Conservation (phyloP, 495 filamentous ascomycete genomes). For the Neurospora terricola region DNA sequence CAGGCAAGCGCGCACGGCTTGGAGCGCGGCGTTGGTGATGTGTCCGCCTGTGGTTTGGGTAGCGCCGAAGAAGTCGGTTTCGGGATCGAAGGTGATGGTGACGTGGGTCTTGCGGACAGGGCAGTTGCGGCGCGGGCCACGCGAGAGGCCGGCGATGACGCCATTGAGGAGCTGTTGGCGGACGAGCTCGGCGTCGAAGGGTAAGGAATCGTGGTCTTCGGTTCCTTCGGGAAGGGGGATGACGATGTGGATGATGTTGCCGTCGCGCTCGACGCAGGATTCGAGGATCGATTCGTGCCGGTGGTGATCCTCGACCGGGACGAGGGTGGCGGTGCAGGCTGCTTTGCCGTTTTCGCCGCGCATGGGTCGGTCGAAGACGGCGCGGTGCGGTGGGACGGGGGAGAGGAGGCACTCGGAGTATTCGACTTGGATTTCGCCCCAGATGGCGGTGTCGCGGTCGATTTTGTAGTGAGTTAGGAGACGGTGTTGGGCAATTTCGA, state of each 20-base stretch:
- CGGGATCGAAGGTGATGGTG: constrained; percentile 54
- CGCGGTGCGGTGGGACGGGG: constrained; percentile 41
- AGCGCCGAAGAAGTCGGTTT: constrained; percentile 48
- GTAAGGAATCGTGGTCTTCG: constrained; percentile 28
- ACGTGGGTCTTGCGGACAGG: constrained; percentile 65
- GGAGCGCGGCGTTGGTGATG: constrained; percentile 64
- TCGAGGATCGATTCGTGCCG: constrained; percentile 21
- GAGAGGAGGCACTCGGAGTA: constrained; percentile 72
- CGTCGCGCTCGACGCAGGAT: constrained; percentile 31
- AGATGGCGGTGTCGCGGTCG: constrained; percentile 55
- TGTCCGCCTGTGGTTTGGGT: constrained; percentile 58
- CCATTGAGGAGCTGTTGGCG: constrained; percentile 65
- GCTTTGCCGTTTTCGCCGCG: constrained; percentile 73
- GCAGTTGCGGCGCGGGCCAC: constrained; percentile 67
- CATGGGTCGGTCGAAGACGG: constrained; percentile 65
- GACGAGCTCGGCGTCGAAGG: constrained; percentile 47
- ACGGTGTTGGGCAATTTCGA: constrained; percentile 86
- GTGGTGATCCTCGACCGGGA: constrained; percentile 44
- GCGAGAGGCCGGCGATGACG: constrained; percentile 70
- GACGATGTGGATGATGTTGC: constrained; percentile 52
- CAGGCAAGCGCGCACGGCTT: constrained; percentile 59
- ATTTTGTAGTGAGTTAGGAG: constrained; percentile 81
- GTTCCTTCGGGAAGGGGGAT: constrained; percentile 27
- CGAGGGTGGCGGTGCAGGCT: constrained; percentile 56
- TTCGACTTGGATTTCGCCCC: constrained; percentile 91